Percentiles rank a stretch among this genome's conserved stretches.
These are phyloP conservation scores for Rhododendron mucronatum DNA, from an alignment of 148 eudicot genomes.

Conservation along the genomic window DNA sequence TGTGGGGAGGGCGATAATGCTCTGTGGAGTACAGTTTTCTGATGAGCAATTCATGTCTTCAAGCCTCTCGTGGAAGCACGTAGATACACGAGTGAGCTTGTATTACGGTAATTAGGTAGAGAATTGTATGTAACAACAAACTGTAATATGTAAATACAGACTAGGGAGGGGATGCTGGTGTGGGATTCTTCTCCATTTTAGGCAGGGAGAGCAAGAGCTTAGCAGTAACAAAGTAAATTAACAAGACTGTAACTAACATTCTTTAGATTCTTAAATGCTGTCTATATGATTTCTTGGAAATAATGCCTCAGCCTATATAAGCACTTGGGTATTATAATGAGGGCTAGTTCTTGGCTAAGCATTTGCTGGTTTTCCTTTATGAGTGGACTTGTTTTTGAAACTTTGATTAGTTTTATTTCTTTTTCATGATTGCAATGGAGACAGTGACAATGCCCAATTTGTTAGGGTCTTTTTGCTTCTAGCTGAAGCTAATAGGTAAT, in stretches of 20 bases:
- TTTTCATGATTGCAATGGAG: slow-evolving; percentile 8
- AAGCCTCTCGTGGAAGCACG: slow-evolving; percentile 26
- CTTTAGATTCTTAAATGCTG: background rate
- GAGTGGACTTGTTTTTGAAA: background rate
- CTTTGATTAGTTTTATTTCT: background rate
- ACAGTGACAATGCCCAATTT: background rate
- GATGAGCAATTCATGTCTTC: slow-evolving; percentile 22
- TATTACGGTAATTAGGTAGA: background rate
- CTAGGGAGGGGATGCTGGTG: background rate
- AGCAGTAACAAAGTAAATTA: slow-evolving; percentile 12
- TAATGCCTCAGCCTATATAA: background rate
- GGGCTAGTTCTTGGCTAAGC: background rate
- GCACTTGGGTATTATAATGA: background rate
- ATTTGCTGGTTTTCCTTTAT: background rate
- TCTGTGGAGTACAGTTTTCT: slow-evolving; percentile 58
- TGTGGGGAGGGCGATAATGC: slow-evolving; percentile 74
- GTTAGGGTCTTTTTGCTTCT: background rate
- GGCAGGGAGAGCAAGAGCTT: slow-evolving; percentile 14
- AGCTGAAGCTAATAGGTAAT: background rate
- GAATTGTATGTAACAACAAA: slow-evolving; percentile 12
- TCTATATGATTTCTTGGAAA: background rate
- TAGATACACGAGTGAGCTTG: background rate
- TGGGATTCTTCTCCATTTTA: slow-evolving; percentile 22
- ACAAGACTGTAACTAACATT: background rate
- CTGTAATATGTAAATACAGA: slow-evolving; percentile 3